Conservation (phyloP, 2,329 filamentous ascomycete genomes). For the Thielaviopsis punctulata region DNA sequence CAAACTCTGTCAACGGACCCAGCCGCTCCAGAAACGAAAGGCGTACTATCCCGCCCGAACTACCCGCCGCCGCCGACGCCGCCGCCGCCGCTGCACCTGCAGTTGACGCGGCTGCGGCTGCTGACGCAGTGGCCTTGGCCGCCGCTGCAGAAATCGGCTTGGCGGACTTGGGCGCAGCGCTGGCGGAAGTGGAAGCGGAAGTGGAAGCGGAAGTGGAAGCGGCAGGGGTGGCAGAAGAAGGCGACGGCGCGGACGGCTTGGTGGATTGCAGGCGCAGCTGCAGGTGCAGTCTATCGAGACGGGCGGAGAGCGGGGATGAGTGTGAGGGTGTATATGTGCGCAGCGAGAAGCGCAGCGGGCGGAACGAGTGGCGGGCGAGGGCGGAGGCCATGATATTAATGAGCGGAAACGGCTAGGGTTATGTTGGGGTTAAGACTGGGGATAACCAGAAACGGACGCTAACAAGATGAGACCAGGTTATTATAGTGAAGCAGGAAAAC, state of each 20-base stretch:
- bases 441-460: neutral
- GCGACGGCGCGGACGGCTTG: neutral
- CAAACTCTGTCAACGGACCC: slow-evolving; percentile 35
- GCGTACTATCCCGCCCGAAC: neutral
- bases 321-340: neutral
- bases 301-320: neutral
- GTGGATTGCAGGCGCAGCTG: neutral
- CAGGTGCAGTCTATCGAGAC: neutral
- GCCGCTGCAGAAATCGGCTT: neutral
- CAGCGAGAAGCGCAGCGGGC: neutral
- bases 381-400: neutral
- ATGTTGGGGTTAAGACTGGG: neutral
- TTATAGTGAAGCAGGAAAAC: neutral
- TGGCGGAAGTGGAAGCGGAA: no score
- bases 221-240: no score
- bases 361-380: neutral
- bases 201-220: no score
- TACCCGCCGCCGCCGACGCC: neutral
- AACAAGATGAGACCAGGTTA: no score
- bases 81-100: neutral
- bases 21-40: slow-evolving; percentile 36
- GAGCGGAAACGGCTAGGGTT: neutral
- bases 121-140: neutral
- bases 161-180: neutral
- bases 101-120: neutral